These are phyloP conservation scores for Symbiodinium natans DNA, from an alignment of 73 alveolate species.

Conservation along the genomic window DNA sequence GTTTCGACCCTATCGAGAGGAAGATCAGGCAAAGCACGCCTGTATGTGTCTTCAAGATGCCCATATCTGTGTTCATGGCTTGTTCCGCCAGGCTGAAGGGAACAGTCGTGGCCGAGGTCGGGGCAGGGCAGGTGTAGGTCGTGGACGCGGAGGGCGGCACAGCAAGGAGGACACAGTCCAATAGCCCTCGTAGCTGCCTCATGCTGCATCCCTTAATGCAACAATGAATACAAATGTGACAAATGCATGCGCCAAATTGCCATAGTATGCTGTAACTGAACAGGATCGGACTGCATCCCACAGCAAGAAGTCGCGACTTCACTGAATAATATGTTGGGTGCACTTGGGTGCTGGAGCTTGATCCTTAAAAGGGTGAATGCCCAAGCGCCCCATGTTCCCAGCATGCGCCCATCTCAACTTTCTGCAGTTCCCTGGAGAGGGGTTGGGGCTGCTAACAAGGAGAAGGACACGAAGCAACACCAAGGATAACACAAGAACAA, in stretches of 20 bases:
- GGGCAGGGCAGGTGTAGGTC: constrained; percentile 3
- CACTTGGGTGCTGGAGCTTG: too few species aligned
- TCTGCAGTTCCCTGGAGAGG: too few species aligned
- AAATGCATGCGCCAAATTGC: background rate
- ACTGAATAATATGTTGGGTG: background rate
- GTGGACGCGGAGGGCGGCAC: background rate
- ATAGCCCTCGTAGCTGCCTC: too few species aligned
- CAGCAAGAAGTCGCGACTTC: background rate
- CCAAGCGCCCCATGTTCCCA: too few species aligned
- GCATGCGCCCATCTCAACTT: too few species aligned
- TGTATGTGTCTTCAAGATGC: background rate
- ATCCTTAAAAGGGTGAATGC: too few species aligned
- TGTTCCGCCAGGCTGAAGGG: background rate
- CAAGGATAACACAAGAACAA: too few species aligned
- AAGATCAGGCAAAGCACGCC: background rate
- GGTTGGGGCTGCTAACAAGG: too few species aligned
- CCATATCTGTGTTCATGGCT: background rate
- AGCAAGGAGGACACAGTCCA: background rate
- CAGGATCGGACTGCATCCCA: background rate
- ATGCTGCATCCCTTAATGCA: too few species aligned
- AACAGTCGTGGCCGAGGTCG: background rate
- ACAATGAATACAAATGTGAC: background rate
- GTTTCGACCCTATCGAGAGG: constrained; percentile 94
- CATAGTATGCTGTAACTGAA: background rate
- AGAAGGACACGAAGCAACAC: too few species aligned